Percentiles rank a stretch among this genome's conserved stretches.
Evolutionary conservation across 176 grass and related monocot species (phyloP).

Genomic region (Canna indica): DNA sequence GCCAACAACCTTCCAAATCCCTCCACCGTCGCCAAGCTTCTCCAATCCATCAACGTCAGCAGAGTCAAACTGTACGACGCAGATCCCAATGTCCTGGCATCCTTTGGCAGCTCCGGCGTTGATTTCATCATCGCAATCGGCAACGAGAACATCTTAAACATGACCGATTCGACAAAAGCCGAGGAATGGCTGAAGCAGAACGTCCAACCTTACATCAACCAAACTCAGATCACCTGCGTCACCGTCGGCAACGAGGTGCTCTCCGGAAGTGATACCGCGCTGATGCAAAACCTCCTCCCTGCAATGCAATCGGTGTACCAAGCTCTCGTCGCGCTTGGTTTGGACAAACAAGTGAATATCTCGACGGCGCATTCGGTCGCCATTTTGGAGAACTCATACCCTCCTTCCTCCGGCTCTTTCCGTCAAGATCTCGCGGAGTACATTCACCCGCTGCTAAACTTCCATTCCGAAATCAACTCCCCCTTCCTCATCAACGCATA

Average conservation of each 20-base stretch:
- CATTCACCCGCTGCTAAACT: constrained; percentile 2
- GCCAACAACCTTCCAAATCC: background rate
- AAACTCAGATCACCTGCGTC: background rate
- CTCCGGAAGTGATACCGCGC: background rate
- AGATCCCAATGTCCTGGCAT: background rate
- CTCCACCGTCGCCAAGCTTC: background rate
- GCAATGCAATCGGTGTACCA: background rate
- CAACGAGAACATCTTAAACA: background rate
- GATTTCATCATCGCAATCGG: background rate
- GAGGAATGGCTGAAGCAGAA: background rate
- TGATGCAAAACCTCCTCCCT: background rate
- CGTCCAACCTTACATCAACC: background rate
- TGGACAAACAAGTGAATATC: constrained; percentile 5
- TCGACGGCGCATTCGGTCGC: constrained; percentile 3
- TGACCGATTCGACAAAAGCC: background rate
- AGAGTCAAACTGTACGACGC: background rate
- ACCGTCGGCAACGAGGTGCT: background rate
- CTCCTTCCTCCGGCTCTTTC: constrained; percentile 8
- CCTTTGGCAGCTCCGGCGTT: background rate
- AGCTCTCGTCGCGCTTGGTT: constrained; percentile 1
- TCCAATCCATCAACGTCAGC: constrained; percentile 1
- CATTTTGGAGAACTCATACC: constrained; percentile 7
- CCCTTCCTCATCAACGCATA: constrained; percentile 18
- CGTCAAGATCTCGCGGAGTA: background rate
- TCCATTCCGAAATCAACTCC: constrained; percentile 6